Evolutionary conservation across 2,329 filamentous ascomycete genomes (phyloP).

Genomic region (Trichoderma sp.): DNA sequence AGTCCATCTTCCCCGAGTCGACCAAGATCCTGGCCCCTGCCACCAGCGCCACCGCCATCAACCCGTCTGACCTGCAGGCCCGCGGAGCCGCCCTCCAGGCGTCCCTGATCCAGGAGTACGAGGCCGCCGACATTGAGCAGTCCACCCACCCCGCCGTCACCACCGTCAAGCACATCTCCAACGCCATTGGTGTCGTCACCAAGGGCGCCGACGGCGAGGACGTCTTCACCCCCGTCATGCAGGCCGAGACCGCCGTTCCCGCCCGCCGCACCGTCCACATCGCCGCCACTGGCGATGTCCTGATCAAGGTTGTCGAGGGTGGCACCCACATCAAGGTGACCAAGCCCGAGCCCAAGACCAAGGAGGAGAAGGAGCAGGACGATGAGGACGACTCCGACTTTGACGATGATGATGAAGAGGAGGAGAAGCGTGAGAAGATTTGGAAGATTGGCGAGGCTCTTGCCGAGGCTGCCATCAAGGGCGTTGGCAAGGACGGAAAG

Average conservation of each 20-base stretch:
- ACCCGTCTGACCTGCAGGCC: constrained; percentile 87
- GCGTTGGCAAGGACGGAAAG: constrained; percentile 83
- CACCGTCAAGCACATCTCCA: constrained; percentile 84
- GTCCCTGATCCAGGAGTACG: constrained; percentile 91
- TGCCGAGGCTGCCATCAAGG: constrained; percentile 82
- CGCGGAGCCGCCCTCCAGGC: constrained; percentile 95
- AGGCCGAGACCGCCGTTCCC: constrained; percentile 85
- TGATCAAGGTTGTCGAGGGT: constrained; percentile 87
- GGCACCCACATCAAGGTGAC: constrained; percentile 90
- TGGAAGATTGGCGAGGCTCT: constrained; percentile 86
- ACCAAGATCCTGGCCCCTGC: constrained; percentile 82
- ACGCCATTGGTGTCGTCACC: constrained; percentile 84
- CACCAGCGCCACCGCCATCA: constrained; percentile 75
- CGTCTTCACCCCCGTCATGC: constrained; percentile 78
- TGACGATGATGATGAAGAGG: constrained; percentile 72
- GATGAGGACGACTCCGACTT: constrained; percentile 65
- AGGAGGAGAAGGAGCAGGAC: constrained; percentile 67
- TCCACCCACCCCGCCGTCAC: constrained; percentile 94
- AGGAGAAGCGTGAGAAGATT: constrained; percentile 85
- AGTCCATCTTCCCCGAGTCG: constrained; percentile 75
- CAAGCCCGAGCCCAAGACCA: constrained; percentile 77
- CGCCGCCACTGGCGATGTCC: constrained; percentile 76
- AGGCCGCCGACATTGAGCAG: constrained; percentile 90
- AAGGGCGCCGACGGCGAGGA: constrained; percentile 61
- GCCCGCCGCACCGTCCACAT: constrained; percentile 84